Evolutionary conservation across 2,329 filamentous ascomycete genomes (phyloP).

Genomic region (Hymenoscyphus scutula): DNA sequence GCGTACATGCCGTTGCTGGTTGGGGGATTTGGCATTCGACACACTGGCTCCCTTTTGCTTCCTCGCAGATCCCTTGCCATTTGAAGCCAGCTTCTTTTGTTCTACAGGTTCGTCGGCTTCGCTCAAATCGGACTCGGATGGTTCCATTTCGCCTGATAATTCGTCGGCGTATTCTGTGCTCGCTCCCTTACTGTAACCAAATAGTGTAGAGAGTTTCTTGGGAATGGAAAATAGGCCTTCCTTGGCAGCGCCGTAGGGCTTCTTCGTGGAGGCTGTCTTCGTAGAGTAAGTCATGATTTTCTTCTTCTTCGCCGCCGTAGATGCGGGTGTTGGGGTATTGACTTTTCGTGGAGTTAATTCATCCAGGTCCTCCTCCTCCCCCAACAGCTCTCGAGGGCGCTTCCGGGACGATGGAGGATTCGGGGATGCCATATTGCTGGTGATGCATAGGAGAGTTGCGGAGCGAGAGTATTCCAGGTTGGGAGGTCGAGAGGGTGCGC

Average conservation of each 20-base stretch:
- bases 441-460: neutral
- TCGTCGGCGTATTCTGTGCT: constrained; percentile 11
- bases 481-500: neutral
- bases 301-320: constrained; percentile 19
- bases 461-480: neutral
- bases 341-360: constrained; percentile 21
- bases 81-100: neutral
- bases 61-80: neutral
- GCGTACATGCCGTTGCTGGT: neutral
- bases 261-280: neutral
- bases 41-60: neutral
- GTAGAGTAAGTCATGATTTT: constrained; percentile 21
- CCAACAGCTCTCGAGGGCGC: constrained; percentile 22
- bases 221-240: neutral
- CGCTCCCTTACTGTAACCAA: neutral
- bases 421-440: constrained; percentile 1
- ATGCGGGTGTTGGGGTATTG: constrained; percentile 11
- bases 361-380: constrained; percentile 18
- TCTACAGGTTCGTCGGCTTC: neutral
- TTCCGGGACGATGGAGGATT: constrained; percentile 19
- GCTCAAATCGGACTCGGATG: neutral
- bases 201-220: neutral
- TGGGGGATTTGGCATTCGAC: neutral
- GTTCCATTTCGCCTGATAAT: neutral
- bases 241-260: too few relatives aligned